Conservation (phyloP, 495 filamentous ascomycete species). For the Penicillium robsamsonii region DNA sequence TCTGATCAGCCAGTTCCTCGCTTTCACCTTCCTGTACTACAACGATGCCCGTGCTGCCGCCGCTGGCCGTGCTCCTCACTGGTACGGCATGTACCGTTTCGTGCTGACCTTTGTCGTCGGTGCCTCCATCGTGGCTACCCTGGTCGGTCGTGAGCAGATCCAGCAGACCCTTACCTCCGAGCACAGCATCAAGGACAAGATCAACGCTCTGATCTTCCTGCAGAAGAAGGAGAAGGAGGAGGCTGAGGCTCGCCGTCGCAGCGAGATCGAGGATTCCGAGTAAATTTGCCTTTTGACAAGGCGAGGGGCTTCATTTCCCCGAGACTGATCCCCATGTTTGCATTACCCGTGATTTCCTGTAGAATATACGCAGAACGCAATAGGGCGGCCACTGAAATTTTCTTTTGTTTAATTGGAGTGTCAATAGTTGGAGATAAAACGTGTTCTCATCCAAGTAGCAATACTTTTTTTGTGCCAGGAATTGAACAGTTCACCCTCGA, state of each 20-base stretch:
- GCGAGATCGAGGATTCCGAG: slow-evolving; percentile 48
- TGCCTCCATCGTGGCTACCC: slow-evolving; percentile 75
- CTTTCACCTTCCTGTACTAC: slow-evolving; percentile 88
- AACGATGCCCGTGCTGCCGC: slow-evolving; percentile 73
- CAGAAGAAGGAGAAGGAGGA: slow-evolving; percentile 64
- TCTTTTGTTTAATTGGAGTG: slow-evolving; percentile 23
- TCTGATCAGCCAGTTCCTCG: slow-evolving; percentile 83
- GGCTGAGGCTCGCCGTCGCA: slow-evolving; percentile 51
- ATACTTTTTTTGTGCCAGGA: neutral
- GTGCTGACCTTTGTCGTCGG: slow-evolving; percentile 94
- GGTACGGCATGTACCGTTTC: slow-evolving; percentile 94
- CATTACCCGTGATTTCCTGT: slow-evolving; percentile 39
- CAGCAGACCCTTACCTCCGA: slow-evolving; percentile 50
- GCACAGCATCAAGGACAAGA: slow-evolving; percentile 57
- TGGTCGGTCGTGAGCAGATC: slow-evolving; percentile 86
- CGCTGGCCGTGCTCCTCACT: slow-evolving; percentile 80
- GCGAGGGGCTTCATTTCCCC: slow-evolving; percentile 13
- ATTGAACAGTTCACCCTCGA: neutral
- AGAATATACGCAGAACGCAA: slow-evolving; percentile 36
- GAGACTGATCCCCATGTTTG: slow-evolving; percentile 28
- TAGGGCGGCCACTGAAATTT: slow-evolving; percentile 28
- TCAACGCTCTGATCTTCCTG: slow-evolving; percentile 59
- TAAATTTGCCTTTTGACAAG: slow-evolving; percentile 30
- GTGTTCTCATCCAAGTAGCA: slow-evolving; percentile 2
- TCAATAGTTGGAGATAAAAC: slow-evolving; percentile 2